phyloP scores from a whole-genome alignment of 2,329 filamentous ascomycete species.

The Aureobasidium sp. region DNA sequence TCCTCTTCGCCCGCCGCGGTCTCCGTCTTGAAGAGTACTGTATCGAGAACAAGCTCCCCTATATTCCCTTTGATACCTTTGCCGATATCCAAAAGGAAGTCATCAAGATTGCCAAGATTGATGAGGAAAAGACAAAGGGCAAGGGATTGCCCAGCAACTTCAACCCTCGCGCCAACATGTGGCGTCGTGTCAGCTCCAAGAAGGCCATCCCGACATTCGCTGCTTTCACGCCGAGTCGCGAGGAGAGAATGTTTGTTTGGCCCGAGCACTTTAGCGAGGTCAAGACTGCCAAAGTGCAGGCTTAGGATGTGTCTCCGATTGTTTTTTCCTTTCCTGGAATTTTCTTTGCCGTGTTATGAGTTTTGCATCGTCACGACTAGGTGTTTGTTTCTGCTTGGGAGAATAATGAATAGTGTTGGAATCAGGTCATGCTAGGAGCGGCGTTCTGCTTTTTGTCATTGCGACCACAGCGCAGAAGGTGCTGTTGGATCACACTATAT shows the following conservation, averaged over 20 bases:
- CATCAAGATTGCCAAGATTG: conserved; percentile 50
- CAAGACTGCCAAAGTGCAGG: conserved; percentile 13
- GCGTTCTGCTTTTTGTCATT: too few species aligned
- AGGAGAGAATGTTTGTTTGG: conserved; percentile 59
- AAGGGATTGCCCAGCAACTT: conserved; percentile 53
- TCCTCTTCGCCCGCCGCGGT: conserved; percentile 60
- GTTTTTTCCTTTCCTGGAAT: not conserved
- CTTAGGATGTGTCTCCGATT: not conserved
- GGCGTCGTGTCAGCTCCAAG: conserved; percentile 56
- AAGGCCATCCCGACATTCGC: conserved; percentile 46
- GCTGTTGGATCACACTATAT: too few species aligned
- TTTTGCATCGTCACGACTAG: too few species aligned
- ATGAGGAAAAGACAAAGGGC: conserved; percentile 55
- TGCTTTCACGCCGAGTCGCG: conserved; percentile 44
- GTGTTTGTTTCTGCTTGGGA: too few species aligned
- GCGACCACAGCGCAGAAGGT: too few species aligned
- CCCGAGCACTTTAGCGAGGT: conserved; percentile 46
- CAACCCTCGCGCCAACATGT: conserved; percentile 63
- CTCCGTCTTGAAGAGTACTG: conserved; percentile 61
- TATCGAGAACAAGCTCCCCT: conserved; percentile 52
- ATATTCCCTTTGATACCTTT: conserved; percentile 59
- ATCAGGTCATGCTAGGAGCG: too few species aligned
- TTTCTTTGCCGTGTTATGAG: too few species aligned
- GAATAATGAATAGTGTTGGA: too few species aligned
- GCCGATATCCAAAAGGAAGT: conserved; percentile 58